These are phyloP conservation scores for Eruca vesicaria DNA, from an alignment of 441 rosid species.

Conservation along the genomic window DNA sequence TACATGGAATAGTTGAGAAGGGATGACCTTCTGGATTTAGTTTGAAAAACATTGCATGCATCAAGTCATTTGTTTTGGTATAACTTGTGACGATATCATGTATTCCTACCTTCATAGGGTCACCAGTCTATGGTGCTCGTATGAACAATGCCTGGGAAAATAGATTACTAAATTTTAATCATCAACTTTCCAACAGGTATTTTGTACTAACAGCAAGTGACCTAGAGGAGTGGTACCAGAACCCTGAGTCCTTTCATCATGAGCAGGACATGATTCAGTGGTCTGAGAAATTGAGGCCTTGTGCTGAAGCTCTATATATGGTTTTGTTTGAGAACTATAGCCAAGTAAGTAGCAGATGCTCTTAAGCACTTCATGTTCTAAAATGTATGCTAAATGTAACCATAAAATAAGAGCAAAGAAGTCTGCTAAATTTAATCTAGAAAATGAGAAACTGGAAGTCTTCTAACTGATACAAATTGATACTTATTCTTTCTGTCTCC, in stretches of 20 bases:
- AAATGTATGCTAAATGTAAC: not conserved
- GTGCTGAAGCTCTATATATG: slow-evolving; percentile 98
- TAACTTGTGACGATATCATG: slow-evolving; percentile 16
- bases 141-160: slow-evolving; percentile 16
- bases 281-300: slow-evolving; percentile 97
- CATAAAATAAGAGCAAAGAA: not conserved
- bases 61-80: slow-evolving; percentile 9
- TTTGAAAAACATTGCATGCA: slow-evolving; percentile 9
- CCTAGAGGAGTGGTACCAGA: slow-evolving; percentile 92
- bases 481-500: slow-evolving; percentile 29
- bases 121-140: not conserved
- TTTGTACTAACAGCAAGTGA: slow-evolving; percentile 85
- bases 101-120: slow-evolving; percentile 6
- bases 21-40: slow-evolving; percentile 10
- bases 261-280: slow-evolving; percentile 99
- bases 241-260: slow-evolving; percentile 97
- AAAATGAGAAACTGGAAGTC: not conserved
- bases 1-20: slow-evolving; percentile 7
- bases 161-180: slow-evolving; percentile 23
- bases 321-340: slow-evolving; percentile 93
- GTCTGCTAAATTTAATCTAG: not conserved
- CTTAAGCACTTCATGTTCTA: slow-evolving; percentile 19
- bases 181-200: slow-evolving; percentile 65
- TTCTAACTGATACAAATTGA: slow-evolving; percentile 27
- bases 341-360: slow-evolving; percentile 72